phyloP scores from a whole-genome alignment of 768 basidiomycete species.

The Tylopilus vinaceipallidus region DNA sequence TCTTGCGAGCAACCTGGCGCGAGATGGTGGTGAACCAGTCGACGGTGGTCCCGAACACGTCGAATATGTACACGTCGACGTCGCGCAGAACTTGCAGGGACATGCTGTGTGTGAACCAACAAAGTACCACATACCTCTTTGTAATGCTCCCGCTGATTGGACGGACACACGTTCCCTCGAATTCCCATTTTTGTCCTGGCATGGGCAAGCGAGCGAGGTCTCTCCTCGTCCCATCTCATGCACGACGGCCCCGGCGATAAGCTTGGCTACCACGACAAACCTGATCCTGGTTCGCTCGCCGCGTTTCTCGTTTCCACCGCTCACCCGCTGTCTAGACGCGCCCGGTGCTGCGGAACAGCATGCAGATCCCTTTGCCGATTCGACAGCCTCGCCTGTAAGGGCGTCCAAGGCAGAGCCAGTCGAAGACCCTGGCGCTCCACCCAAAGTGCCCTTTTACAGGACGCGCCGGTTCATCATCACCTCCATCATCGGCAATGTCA shows the following conservation, averaged over 20 bases:
- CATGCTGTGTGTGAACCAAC: too few relatives aligned
- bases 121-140: too few relatives aligned
- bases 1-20: conserved; percentile 16
- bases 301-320: too few relatives aligned
- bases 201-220: too few relatives aligned
- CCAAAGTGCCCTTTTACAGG: conserved; percentile 52
- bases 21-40: conserved; percentile 36
- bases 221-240: too few relatives aligned
- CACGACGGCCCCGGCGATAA: too few relatives aligned
- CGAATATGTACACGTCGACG: conserved; percentile 46
- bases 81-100: conserved; percentile 20
- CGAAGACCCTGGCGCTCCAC: neutral
- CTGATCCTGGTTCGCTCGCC: too few relatives aligned
- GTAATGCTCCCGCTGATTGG: too few relatives aligned
- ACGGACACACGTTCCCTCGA: too few relatives aligned
- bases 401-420: neutral
- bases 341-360: conserved; percentile 1
- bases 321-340: neutral
- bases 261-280: neutral
- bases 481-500: conserved; percentile 44
- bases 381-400: too few relatives aligned
- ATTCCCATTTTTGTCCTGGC: too few relatives aligned
- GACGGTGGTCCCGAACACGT: conserved; percentile 51
- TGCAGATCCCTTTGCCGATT: conserved; percentile 7
- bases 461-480: conserved; percentile 63